These are phyloP conservation scores for Coemansia sp. DNA, from an alignment of 192 early-diverging fungal genomes.

Conservation along the genomic window DNA sequence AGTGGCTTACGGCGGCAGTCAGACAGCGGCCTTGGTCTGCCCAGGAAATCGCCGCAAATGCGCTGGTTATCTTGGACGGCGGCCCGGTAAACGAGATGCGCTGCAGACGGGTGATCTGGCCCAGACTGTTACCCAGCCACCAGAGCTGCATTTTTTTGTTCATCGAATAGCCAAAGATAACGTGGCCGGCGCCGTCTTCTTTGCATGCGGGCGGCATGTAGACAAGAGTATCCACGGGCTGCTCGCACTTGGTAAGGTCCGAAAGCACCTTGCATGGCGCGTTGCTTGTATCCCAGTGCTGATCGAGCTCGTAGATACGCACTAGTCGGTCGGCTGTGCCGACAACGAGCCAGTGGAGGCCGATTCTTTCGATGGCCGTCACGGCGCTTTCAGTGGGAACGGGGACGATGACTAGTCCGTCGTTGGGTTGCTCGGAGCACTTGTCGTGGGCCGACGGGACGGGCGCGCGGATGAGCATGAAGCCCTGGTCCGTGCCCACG, in stretches of 20 bases:
- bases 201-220: conserved; percentile 30
- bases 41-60: conserved; percentile 39
- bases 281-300: conserved; percentile 28
- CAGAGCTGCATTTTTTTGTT: conserved; percentile 38
- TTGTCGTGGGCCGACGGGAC: conserved; percentile 27
- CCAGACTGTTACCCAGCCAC: conserved; percentile 35
- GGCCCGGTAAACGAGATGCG: conserved; percentile 20
- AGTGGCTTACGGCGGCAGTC: conserved; percentile 24
- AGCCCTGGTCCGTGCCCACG: conserved; percentile 43
- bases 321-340: conserved; percentile 31
- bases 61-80: conserved; percentile 14
- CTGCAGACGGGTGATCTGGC: conserved; percentile 29
- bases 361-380: conserved; percentile 41
- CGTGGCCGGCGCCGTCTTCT: conserved; percentile 36
- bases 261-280: conserved; percentile 30
- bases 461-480: conserved; percentile 43
- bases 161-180: conserved; percentile 30
- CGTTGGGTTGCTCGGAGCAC: conserved; percentile 25
- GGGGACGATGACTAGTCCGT: conserved; percentile 37
- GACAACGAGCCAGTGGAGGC: conserved; percentile 34
- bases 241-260: conserved; percentile 29
- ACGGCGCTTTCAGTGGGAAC: conserved; percentile 42
- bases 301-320: conserved; percentile 36
- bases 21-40: conserved; percentile 38
- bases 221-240: conserved; percentile 32